A percentile compares a stretch with the other conserved stretches of the same genome.
phyloP scores from a whole-genome alignment of 2,329 filamentous ascomycete genomes.

The Grosmannia penicillata region DNA sequence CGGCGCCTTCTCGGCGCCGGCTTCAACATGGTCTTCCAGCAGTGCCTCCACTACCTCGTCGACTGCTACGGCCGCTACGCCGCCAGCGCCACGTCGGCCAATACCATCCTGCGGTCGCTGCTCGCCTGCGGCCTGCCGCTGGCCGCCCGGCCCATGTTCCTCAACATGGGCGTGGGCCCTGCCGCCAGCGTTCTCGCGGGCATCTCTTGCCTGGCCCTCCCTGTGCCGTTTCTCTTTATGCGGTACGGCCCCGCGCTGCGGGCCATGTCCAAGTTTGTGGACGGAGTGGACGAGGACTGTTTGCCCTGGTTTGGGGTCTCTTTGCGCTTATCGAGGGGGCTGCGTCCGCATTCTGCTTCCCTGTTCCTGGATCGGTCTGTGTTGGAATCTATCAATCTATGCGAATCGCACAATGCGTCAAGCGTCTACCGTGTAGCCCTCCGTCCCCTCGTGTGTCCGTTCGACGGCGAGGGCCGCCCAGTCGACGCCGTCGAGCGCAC shows the following conservation, averaged over 20 bases:
- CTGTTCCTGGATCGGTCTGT: too few species aligned
- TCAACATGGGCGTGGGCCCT: constrained; percentile 14
- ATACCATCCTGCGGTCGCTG: constrained; percentile 41
- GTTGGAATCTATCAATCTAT: too few species aligned
- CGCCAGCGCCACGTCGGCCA: constrained; percentile 49
- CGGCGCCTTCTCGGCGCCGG: constrained; percentile 25
- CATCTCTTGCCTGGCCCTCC: constrained; percentile 28
- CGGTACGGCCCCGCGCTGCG: constrained; percentile 7
- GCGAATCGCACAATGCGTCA: too few species aligned
- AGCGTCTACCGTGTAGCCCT: constrained; percentile 4
- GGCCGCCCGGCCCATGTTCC: constrained; percentile 44
- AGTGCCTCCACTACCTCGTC: constrained; percentile 36
- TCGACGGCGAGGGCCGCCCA: neutral
- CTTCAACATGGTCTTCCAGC: constrained; percentile 30
- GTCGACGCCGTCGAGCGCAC: constrained; percentile 3
- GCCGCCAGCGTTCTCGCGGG: constrained; percentile 15
- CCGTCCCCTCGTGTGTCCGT: constrained; percentile 5
- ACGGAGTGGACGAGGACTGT: neutral
- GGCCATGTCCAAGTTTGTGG: constrained; percentile 6
- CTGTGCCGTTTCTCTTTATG: constrained; percentile 26
- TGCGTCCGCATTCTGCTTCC: too few species aligned
- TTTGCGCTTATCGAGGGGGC: too few species aligned
- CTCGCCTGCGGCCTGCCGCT: constrained; percentile 46
- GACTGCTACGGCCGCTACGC: constrained; percentile 41
- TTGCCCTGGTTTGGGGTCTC: too few species aligned